phyloP scores from a whole-genome alignment of 352 stramenopile species.

The Phytophthora quininea region DNA sequence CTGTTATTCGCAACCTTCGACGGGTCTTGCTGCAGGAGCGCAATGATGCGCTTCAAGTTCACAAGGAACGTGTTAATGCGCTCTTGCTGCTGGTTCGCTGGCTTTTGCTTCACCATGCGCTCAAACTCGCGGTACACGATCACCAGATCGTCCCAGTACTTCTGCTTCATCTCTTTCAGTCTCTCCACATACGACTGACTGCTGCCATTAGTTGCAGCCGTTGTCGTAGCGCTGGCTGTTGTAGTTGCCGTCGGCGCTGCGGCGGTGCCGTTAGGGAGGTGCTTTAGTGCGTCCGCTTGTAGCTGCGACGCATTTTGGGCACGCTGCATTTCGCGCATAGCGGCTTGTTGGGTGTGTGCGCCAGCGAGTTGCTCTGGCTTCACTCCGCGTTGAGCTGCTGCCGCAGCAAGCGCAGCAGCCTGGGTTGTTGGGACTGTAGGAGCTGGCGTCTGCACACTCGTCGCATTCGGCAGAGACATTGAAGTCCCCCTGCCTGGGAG shows the following conservation, averaged over 20 bases:
- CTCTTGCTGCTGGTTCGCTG: conserved; percentile 76
- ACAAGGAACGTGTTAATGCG: conserved; percentile 84
- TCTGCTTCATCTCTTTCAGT: conserved; percentile 75
- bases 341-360: conserved; percentile 67
- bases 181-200: conserved; percentile 72
- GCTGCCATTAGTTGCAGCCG: conserved; percentile 18
- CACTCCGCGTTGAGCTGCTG: conserved; percentile 42
- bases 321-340: conserved; percentile 69
- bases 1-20: conserved; percentile 78
- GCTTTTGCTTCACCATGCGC: conserved; percentile 86
- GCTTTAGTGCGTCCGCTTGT: conserved; percentile 40
- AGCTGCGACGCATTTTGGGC: conserved; percentile 59
- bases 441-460: conserved; percentile 42
- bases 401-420: conserved; percentile 26
- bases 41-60: conserved; percentile 83
- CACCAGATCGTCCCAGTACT: conserved; percentile 86
- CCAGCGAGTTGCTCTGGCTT: conserved; percentile 63
- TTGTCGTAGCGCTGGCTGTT: conserved; percentile 18
- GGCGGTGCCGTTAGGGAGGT: conserved; percentile 28
- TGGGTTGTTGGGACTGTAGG: conserved; percentile 40
- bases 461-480: conserved; percentile 46
- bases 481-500: conserved; percentile 37
- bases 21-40: conserved; percentile 79
- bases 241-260: conserved; percentile 12
- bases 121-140: conserved; percentile 88